Percentiles rank a stretch among this genome's conserved stretches.
Conservation (phyloP, 140 eudicot species). For the Oenanthe javanica region DNA sequence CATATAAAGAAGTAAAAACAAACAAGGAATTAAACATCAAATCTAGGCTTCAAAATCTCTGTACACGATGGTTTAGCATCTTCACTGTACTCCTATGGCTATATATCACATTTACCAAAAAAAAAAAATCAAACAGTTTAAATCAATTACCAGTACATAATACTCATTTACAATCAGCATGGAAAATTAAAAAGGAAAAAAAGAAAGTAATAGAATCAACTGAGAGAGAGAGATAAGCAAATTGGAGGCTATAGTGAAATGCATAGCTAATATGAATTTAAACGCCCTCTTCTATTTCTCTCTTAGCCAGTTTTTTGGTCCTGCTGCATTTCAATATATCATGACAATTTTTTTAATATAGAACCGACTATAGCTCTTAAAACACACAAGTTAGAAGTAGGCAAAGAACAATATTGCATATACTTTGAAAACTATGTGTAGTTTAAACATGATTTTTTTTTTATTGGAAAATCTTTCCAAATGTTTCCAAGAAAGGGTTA, state of each 20-base stretch:
- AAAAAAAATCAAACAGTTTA: background rate
- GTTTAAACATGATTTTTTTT: too few relatives aligned
- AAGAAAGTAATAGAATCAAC: slow-evolving; percentile 17
- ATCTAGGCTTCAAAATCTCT: background rate
- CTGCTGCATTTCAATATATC: slow-evolving; percentile 45
- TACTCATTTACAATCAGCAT: background rate
- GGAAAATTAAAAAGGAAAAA: background rate
- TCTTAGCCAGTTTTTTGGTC: slow-evolving; percentile 95
- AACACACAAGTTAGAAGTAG: too few relatives aligned
- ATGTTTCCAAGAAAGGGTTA: too few relatives aligned
- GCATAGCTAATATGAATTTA: slow-evolving; percentile 76
- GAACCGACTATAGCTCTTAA: too few relatives aligned
- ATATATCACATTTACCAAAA: background rate
- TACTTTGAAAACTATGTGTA: too few relatives aligned
- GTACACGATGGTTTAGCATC: background rate
- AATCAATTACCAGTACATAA: background rate
- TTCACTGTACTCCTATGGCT: background rate
- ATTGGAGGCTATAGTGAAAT: slow-evolving; percentile 60
- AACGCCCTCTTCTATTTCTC: slow-evolving; percentile 89
- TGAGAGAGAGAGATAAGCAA: slow-evolving; percentile 48
- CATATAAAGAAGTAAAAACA: background rate
- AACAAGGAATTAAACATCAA: background rate
- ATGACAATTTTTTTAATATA: too few relatives aligned
- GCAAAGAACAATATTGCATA: too few relatives aligned
- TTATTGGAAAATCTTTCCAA: too few relatives aligned